Conservation (phyloP, 768 basidiomycete genomes). For the Kwoniella europaea region DNA sequence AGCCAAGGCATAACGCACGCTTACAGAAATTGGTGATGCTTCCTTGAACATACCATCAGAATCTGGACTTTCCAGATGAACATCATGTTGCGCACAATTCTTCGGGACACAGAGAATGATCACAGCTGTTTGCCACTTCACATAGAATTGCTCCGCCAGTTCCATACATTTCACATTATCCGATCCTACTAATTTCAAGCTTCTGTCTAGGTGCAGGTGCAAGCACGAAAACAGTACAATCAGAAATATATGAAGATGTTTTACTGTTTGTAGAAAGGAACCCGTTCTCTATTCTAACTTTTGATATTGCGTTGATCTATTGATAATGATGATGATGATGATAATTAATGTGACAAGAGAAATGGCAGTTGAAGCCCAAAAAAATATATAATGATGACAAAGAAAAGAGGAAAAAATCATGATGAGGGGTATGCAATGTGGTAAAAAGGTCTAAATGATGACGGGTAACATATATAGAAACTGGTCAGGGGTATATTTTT, state of each 20-base stretch:
- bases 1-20: too few species aligned
- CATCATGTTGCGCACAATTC: too few species aligned
- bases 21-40: too few species aligned
- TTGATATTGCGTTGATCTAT: not conserved
- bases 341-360: constrained; percentile 1
- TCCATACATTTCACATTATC: constrained; percentile 21
- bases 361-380: constrained; percentile 43
- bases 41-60: too few species aligned
- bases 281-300: constrained; percentile 20
- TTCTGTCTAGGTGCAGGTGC: not conserved
- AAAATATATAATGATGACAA: constrained; percentile 16
- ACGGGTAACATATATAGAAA: constrained; percentile 22
- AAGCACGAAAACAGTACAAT: not conserved
- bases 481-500: constrained; percentile 26
- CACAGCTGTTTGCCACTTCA: not conserved
- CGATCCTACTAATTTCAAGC: not conserved
- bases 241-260: not conserved
- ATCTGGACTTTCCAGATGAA: too few species aligned
- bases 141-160: constrained; percentile 22
- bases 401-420: constrained; percentile 9
- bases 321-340: constrained; percentile 5
- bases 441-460: constrained; percentile 10
- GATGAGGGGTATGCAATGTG: constrained; percentile 17
- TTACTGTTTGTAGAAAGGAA: constrained; percentile 13
- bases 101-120: too few species aligned